Evolutionary conservation across 805 yeast species (phyloP).

Genomic region (Wickerhamomyces queroliae): DNA sequence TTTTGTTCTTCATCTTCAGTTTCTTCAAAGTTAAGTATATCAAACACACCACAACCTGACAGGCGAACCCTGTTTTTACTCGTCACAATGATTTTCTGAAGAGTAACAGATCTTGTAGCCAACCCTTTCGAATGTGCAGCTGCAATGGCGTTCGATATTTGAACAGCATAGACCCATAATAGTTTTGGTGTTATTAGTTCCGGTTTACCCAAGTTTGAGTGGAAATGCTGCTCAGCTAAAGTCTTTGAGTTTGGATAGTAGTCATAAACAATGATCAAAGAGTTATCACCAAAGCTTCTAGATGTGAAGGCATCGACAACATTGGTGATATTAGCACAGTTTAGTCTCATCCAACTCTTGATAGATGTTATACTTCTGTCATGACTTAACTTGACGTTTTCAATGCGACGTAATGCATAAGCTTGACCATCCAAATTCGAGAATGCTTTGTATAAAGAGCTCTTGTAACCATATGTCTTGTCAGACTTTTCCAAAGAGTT

Average conservation of each 20-base stretch:
- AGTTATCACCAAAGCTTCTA: slow-evolving; percentile 75
- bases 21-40: slow-evolving; percentile 46
- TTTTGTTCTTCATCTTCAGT: slow-evolving; percentile 3
- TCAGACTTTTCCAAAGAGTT: slow-evolving; percentile 29
- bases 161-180: slow-evolving; percentile 74
- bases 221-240: slow-evolving; percentile 61
- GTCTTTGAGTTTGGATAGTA: slow-evolving; percentile 76
- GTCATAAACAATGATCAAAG: slow-evolving; percentile 76
- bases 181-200: slow-evolving; percentile 54
- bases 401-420: slow-evolving; percentile 72
- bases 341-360: slow-evolving; percentile 59
- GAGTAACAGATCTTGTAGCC: slow-evolving; percentile 55
- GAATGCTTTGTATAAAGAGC: slow-evolving; percentile 71
- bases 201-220: slow-evolving; percentile 32
- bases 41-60: slow-evolving; percentile 65
- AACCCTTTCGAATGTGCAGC: slow-evolving; percentile 61
- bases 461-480: slow-evolving; percentile 44
- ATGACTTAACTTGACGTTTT: slow-evolving; percentile 46
- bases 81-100: slow-evolving; percentile 69
- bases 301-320: slow-evolving; percentile 82
- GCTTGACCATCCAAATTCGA: slow-evolving; percentile 74
- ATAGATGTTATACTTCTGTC: slow-evolving; percentile 57
- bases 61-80: slow-evolving; percentile 66
- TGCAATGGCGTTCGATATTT: slow-evolving; percentile 64
- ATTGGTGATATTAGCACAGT: slow-evolving; percentile 54